Conservation (phyloP, 441 rosid genomes). For the Theobroma grandiflorum region DNA sequence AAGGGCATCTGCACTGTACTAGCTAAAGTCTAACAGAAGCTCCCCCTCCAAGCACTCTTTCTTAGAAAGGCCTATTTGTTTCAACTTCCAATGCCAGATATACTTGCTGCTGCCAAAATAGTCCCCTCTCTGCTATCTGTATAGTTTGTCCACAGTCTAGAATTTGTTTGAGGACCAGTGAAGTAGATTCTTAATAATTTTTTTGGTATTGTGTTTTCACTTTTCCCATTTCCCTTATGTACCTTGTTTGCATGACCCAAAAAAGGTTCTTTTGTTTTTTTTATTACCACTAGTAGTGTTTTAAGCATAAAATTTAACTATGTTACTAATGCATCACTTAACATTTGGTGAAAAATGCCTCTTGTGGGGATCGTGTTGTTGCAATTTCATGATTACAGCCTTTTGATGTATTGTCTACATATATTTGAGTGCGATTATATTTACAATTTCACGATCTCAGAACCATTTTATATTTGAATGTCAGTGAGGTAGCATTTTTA, state of each 20-base stretch:
- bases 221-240: background rate
- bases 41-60: background rate
- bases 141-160: background rate
- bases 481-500: too few relatives aligned
- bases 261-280: background rate
- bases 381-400: background rate
- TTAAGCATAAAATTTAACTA: background rate
- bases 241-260: background rate
- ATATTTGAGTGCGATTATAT: background rate
- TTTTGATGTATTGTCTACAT: background rate
- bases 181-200: background rate
- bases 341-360: background rate
- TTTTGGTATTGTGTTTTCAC: background rate
- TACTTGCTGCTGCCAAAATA: background rate
- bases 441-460: background rate
- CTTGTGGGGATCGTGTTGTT: background rate
- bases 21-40: background rate
- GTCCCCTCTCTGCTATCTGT: too few relatives aligned
- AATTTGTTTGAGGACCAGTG: background rate
- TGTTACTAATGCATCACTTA: background rate
- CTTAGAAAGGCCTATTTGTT: background rate
- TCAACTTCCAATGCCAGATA: conserved; percentile 14
- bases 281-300: too few relatives aligned
- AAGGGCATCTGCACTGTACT: background rate
- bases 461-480: background rate